A percentile compares a stretch with the other conserved stretches of the same genome.
These are phyloP conservation scores for Dryadomyces sulphureus DNA, from an alignment of 2,329 filamentous ascomycete species.

Conservation along the genomic window DNA sequence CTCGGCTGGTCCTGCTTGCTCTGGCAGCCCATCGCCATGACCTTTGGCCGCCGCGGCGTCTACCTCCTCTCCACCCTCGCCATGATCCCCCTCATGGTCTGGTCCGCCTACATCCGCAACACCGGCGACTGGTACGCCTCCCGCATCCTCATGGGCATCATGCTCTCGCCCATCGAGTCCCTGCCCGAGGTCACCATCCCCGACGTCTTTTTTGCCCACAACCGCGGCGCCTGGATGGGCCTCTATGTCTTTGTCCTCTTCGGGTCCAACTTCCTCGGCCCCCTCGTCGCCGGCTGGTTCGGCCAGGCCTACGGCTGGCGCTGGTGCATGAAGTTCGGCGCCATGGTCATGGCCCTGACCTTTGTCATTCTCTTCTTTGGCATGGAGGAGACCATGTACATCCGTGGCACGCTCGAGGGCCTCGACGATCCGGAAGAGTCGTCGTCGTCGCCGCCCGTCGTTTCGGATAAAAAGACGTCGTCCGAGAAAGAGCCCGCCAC, in stretches of 20 bases:
- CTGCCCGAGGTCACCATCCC: constrained; percentile 24
- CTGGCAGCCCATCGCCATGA: constrained; percentile 31
- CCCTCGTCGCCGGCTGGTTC: constrained; percentile 34
- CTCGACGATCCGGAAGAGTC: constrained; percentile 8
- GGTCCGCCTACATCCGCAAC: constrained; percentile 23
- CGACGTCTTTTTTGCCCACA: constrained; percentile 15
- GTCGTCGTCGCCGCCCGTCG: too few species aligned
- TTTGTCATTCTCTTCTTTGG: constrained; percentile 40
- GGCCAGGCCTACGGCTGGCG: constrained; percentile 31
- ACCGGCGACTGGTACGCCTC: constrained; percentile 29
- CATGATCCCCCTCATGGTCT: constrained; percentile 19
- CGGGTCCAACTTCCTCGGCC: constrained; percentile 29
- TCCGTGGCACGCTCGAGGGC: constrained; percentile 21
- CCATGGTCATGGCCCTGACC: constrained; percentile 33
- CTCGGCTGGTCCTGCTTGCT: constrained; percentile 29
- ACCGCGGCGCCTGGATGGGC: constrained; percentile 23
- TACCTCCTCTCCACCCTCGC: constrained; percentile 14
- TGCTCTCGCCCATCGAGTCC: constrained; percentile 29
- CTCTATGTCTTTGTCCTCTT: constrained; percentile 27
- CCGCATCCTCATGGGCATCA: constrained; percentile 27
- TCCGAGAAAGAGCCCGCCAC: not conserved
- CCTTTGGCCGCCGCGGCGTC: constrained; percentile 22
- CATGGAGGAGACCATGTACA: constrained; percentile 46
- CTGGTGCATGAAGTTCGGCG: constrained; percentile 37
- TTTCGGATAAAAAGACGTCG: not conserved